A percentile compares a stretch with the other conserved stretches of the same genome.
phyloP scores from a whole-genome alignment of 2,329 filamentous ascomycete genomes.

The Colletotrichum truncatum region DNA sequence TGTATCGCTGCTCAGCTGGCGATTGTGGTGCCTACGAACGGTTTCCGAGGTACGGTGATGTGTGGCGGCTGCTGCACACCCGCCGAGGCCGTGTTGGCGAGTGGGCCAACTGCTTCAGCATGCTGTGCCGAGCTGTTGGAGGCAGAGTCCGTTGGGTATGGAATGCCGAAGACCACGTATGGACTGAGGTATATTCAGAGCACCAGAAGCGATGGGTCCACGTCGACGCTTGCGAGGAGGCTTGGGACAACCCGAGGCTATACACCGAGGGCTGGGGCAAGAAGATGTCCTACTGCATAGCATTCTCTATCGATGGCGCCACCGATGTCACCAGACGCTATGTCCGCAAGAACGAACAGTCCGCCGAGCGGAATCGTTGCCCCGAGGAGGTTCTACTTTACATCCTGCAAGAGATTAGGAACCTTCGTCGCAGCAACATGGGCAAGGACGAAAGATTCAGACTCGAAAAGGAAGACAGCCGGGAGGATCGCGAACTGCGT shows the following conservation, averaged over 20 bases:
- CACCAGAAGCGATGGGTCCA: slow-evolving; percentile 96
- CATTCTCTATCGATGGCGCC: slow-evolving; percentile 89
- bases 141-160: slow-evolving; percentile 95
- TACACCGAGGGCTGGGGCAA: slow-evolving; percentile 97
- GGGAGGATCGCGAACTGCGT: slow-evolving; percentile 79
- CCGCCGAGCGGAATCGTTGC: slow-evolving; percentile 79
- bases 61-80: slow-evolving; percentile 90
- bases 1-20: slow-evolving; percentile 85
- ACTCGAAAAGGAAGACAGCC: slow-evolving; percentile 81
- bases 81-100: slow-evolving; percentile 88
- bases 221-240: slow-evolving; percentile 92
- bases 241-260: slow-evolving; percentile 92
- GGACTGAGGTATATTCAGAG: slow-evolving; percentile 97
- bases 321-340: slow-evolving; percentile 74
- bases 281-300: slow-evolving; percentile 96
- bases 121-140: slow-evolving; percentile 94
- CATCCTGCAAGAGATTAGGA: slow-evolving; percentile 91
- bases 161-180: slow-evolving; percentile 97
- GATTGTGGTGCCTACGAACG: slow-evolving; percentile 83
- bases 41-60: slow-evolving; percentile 94
- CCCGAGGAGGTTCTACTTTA: slow-evolving; percentile 91
- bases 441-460: slow-evolving; percentile 85
- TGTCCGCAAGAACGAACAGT: slow-evolving; percentile 76
- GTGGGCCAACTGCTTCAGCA: slow-evolving; percentile 99
- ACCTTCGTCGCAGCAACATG: slow-evolving; percentile 83